Percentiles rank a stretch among this genome's conserved stretches.
phyloP scores from a whole-genome alignment of 2,329 filamentous ascomycete species.

The Aspergillus intermedius region DNA sequence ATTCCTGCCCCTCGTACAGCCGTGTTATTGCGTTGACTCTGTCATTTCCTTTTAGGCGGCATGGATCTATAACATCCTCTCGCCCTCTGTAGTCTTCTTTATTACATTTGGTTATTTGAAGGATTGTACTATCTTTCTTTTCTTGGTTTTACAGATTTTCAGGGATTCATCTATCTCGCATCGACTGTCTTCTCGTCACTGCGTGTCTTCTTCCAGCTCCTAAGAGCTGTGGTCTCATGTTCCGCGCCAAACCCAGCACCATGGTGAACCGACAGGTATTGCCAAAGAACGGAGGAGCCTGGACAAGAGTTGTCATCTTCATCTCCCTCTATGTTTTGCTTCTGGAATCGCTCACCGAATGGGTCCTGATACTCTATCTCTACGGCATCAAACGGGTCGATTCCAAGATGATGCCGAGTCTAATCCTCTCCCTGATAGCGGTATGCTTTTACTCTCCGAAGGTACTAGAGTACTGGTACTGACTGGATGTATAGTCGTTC shows the following conservation, averaged over 20 bases:
- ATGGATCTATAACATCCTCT: not conserved
- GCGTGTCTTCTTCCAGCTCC: not conserved
- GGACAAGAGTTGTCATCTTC: slow-evolving; percentile 32
- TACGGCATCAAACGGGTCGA: slow-evolving; percentile 31
- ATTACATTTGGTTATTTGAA: not conserved
- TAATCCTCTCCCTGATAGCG: slow-evolving; percentile 30
- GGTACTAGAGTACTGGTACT: not conserved
- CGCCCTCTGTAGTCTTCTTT: not conserved
- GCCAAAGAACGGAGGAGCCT: slow-evolving; percentile 22
- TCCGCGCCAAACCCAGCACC: not conserved
- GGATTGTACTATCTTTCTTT: not conserved
- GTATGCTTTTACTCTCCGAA: slow-evolving; percentile 17
- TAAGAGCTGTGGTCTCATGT: not conserved
- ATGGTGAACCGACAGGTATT: slow-evolving; percentile 2
- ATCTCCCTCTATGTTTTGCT: slow-evolving; percentile 29
- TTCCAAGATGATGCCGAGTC: slow-evolving; percentile 31
- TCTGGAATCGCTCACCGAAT: slow-evolving; percentile 29
- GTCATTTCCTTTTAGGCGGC: slow-evolving; percentile 7
- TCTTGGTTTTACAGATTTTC: not conserved
- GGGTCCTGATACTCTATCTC: slow-evolving; percentile 28
- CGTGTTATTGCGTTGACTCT: slow-evolving; percentile 7
- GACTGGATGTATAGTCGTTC: slow-evolving; percentile 21
- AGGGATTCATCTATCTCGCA: too few relatives aligned
- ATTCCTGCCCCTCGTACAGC: slow-evolving; percentile 11
- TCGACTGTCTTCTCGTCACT: not conserved